Conservation (phyloP, 345 rosid genomes). For the Heritiera fomes region DNA sequence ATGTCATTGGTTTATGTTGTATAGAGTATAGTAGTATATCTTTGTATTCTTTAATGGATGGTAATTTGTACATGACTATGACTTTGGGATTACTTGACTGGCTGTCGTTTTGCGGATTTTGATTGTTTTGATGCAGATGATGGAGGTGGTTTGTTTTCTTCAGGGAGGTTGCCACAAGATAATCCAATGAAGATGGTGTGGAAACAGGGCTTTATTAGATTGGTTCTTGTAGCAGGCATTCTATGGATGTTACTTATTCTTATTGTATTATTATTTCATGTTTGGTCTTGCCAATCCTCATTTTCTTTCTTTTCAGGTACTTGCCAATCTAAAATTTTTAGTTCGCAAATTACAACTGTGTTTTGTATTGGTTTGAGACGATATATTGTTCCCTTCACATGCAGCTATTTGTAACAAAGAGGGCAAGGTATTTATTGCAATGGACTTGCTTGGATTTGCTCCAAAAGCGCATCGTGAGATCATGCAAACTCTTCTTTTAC, state of each 20-base stretch:
- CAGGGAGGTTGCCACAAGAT: slow-evolving; percentile 52
- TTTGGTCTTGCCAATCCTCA: slow-evolving; percentile 93
- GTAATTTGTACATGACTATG: background rate
- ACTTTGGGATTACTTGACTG: background rate
- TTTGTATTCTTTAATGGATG: background rate
- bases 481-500: slow-evolving; percentile 13
- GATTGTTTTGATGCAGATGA: slow-evolving; percentile 38
- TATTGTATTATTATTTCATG: slow-evolving; percentile 61
- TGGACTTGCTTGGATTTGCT: slow-evolving; percentile 76
- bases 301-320: slow-evolving; percentile 75
- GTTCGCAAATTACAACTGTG: background rate
- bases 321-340: too few species aligned
- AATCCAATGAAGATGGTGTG: slow-evolving; percentile 51
- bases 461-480: slow-evolving; percentile 78
- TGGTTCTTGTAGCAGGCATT: slow-evolving; percentile 80
- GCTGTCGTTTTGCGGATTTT: background rate
- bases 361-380: background rate
- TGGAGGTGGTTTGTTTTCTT: slow-evolving; percentile 49
- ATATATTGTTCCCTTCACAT: slow-evolving; percentile 24
- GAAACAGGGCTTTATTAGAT: slow-evolving; percentile 72
- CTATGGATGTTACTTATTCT: slow-evolving; percentile 87
- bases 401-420: slow-evolving; percentile 88
- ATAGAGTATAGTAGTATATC: background rate
- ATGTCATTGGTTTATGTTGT: background rate
- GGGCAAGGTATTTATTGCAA: slow-evolving; percentile 62